Evolutionary conservation across 352 stramenopile genomes (phyloP), one percentile per base, ranked within the genome.

Genomic region (Phytophthora syringae): DNA sequence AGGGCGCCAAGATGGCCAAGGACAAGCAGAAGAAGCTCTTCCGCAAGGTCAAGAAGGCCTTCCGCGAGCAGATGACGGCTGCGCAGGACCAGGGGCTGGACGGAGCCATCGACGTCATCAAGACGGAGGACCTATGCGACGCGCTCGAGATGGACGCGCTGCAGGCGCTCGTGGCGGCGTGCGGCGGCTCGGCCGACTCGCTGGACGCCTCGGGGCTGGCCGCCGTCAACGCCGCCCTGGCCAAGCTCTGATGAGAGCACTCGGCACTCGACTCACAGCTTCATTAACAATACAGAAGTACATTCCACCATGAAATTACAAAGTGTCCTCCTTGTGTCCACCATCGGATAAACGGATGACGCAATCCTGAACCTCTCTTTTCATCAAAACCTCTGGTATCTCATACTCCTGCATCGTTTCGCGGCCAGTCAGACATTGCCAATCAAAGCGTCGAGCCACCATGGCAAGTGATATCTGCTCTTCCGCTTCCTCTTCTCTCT

Each of bases 1-100:
- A 90, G 74, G 87, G 82, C 62, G 84, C 79, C 72, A 93, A 93
- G 75, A 65, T 84, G 52, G 69, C 75, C 44, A 90, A 90, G 64
- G 88, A 94, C 36, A 94, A 94, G 82, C 80, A 93, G 70, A 94
- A 94, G 63, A 93, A 93, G 72, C 56, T 88, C 10, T 88, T 90
- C 65, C 84, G 82, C 21, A 92, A 92, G 74, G 72, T 95, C 43
- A 93, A 93, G 75, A 93, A 95, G 75, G 58, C 76, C 16, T 95
- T 95, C 77, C 83, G 85, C 21, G 85, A 93, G 70, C 73, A 92
- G 49, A 91, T 90, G 80, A 55, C 73, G 15, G 80, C 74, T 1
- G 84, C 81, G 18, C 72, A 80, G n/a, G 79, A 88, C 57, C 77
- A 90, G 69, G 70, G 66, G 37, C 61, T 88, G 6, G 80, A 84